Base-by-base conservation (phyloP, 805 yeast species). In the Myxozyma mucilagina region DNA sequence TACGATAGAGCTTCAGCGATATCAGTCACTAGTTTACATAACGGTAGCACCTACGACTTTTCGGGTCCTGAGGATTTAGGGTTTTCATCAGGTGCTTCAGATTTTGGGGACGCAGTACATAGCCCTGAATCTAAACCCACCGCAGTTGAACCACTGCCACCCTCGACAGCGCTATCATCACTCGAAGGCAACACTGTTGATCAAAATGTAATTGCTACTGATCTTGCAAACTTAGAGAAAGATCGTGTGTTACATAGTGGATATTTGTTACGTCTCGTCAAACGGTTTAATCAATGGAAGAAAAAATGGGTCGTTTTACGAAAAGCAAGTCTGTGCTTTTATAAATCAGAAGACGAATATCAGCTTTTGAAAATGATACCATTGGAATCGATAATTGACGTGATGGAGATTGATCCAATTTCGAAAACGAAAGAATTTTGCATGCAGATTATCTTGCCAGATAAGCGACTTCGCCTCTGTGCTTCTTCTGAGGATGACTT, bases 281-380 rank as follows among this genome's bases (percentile, higher is more conserved):
- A 76, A 53, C 69, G 79, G 11, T 77, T 76, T 67, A 79, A 77
- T 65, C 83, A 81, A 64, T 82, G 85, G 85, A 76, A 74, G 54
- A 69, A 70, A 57, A 76, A 76, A 64, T 79, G 77, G 65, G 72
- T 80, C 13, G 74, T 79, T 1, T 68, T 82, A 20, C 81, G 84
- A 14, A 78, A 76, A 64, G 72, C 70, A 32, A 70, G 72, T 31
- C 57, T 82, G 36, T 69, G 74, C 53, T 75, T 82, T 60, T 80
- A 77, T 75, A 80, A 79, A 66, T 63, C 69, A 32, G 61, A 61
- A 5, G 48, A 64, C 36, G 64, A 71, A 65, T 64, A 65, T 24
- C 47, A 55, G 35, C 74, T 78, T 1, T 57, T 69, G 60, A 77
- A 79, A 63, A 61, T 70, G 56, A 70, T 81, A 14, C 69, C 70